Base-by-base conservation (phyloP, 73 alveolate genomes). In the Chromera velia region DNA sequence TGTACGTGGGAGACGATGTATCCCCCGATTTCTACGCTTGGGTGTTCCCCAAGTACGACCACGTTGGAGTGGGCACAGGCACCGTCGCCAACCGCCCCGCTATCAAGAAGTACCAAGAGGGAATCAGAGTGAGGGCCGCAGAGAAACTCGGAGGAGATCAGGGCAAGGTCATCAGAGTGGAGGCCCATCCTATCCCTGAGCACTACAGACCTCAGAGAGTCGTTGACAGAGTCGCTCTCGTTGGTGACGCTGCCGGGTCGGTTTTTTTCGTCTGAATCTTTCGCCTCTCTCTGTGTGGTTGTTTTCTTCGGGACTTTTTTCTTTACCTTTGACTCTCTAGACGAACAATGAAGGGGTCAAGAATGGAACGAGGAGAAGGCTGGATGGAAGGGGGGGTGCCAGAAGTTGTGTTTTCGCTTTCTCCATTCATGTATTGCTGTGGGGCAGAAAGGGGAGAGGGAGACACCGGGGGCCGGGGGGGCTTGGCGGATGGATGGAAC, bases 111-210 rank as follows among this genome's bases (percentile, higher is more conserved):
- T 82, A 74, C 64, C 89, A 82, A 76, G 75, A 70, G 75, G 89
- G 81, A 72, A 82, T 72, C 66, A 74, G 89, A 1, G 81, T 66
- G 62, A 77, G 89, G 0, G 89, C 89, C 30, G 85, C 82, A 9
- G 74, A 67, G 46, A 77, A 80, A 62, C 73, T 82, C 67, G 72
- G 81, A 31, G 70, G 86, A 4, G n/a, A n/a, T n/a, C n/a, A n/a
- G n/a, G 89, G 89, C 31, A 73, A 82, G 82, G 65, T 82, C 74
- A 75, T 82, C 64, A 85, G 87, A 13, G 89, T 82, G 28, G 89
- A 82, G 89, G 89, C 89, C 32, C 89, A 82, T 65, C 89, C 89
- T 48, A 82, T 82, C 46, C 89, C 89, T 4, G 89, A 82, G 85
- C 89, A 82, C 69, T 84, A 85, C 9, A 62, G 89, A 29, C 89